Conservation (phyloP, 495 filamentous ascomycete genomes). For the Barbatosphaeria neglecta region DNA sequence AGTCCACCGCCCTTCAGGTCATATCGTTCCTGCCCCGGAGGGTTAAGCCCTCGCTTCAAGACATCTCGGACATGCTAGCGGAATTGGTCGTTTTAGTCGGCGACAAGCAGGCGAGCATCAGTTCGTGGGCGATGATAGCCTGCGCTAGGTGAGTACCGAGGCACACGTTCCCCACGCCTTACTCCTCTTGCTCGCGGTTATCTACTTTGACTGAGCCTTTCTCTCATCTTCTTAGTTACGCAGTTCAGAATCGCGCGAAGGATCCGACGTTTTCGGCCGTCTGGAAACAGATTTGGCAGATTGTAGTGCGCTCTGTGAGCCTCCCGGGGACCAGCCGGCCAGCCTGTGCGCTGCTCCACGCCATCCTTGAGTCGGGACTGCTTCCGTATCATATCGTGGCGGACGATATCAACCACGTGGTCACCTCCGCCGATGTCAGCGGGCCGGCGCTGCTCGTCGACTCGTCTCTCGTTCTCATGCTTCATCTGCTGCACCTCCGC, state of each 20-base stretch:
- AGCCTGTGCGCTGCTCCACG: conserved; percentile 64
- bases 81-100: conserved; percentile 22
- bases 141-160: conserved; percentile 42
- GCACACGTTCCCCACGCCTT: too few species aligned
- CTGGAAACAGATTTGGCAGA: conserved; percentile 70
- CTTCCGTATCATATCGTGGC: conserved; percentile 51
- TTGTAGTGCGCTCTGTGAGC: conserved; percentile 57
- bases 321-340: conserved; percentile 61
- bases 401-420: conserved; percentile 53
- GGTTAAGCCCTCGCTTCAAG: conserved; percentile 20
- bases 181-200: not conserved
- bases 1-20: conserved; percentile 64
- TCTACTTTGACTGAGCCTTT: not conserved
- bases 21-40: conserved; percentile 55
- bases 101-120: conserved; percentile 23
- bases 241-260: conserved; percentile 6
- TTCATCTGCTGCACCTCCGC: conserved; percentile 45
- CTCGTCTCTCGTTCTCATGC: conserved; percentile 64
- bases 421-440: conserved; percentile 64
- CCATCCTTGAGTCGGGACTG: conserved; percentile 50
- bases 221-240: conserved; percentile 8
- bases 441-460: conserved; percentile 74
- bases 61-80: conserved; percentile 23
- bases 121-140: conserved; percentile 47
- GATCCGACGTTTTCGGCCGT: conserved; percentile 13